Conservation (phyloP, 495 filamentous ascomycete genomes). For the Sabuloglossum arenarium region DNA sequence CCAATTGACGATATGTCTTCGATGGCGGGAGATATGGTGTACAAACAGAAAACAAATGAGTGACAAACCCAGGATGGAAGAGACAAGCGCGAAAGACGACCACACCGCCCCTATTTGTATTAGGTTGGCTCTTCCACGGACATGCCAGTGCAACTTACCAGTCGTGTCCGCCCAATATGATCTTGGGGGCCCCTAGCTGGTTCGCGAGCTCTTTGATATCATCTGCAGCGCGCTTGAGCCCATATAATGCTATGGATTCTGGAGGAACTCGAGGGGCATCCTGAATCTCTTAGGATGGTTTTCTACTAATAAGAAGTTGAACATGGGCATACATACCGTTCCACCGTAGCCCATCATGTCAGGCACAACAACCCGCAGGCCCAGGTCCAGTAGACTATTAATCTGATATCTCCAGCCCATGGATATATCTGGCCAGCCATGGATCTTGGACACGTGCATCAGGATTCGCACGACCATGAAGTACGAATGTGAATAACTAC, state of each 20-base stretch:
- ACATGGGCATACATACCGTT: slow-evolving; percentile 26
- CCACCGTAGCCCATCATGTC: slow-evolving; percentile 69
- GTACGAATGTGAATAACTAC: slow-evolving; percentile 15
- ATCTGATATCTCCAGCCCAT: slow-evolving; percentile 72
- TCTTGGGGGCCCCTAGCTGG: slow-evolving; percentile 31
- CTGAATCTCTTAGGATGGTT: slow-evolving; percentile 14
- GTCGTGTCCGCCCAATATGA: slow-evolving; percentile 71
- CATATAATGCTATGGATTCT: slow-evolving; percentile 32
- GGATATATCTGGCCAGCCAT: slow-evolving; percentile 47
- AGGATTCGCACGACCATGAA: background rate
- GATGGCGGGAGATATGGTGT: slow-evolving; percentile 43
- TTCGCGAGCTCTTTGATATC: slow-evolving; percentile 46
- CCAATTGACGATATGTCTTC: slow-evolving; percentile 25
- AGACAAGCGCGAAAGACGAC: slow-evolving; percentile 42
- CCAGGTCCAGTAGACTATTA: slow-evolving; percentile 44
- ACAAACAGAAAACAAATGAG: slow-evolving; percentile 55
- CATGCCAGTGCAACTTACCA: slow-evolving; percentile 37
- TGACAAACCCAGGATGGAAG: slow-evolving; percentile 49
- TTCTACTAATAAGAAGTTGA: background rate
- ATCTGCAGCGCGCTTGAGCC: slow-evolving; percentile 43
- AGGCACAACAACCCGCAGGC: slow-evolving; percentile 51
- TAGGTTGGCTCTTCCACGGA: background rate
- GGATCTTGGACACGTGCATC: slow-evolving; percentile 23
- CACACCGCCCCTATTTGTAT: slow-evolving; percentile 26
- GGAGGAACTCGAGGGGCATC: slow-evolving; percentile 36